Conservation (phyloP, 2,329 filamentous ascomycete species). For the Botrytis paeoniae region DNA sequence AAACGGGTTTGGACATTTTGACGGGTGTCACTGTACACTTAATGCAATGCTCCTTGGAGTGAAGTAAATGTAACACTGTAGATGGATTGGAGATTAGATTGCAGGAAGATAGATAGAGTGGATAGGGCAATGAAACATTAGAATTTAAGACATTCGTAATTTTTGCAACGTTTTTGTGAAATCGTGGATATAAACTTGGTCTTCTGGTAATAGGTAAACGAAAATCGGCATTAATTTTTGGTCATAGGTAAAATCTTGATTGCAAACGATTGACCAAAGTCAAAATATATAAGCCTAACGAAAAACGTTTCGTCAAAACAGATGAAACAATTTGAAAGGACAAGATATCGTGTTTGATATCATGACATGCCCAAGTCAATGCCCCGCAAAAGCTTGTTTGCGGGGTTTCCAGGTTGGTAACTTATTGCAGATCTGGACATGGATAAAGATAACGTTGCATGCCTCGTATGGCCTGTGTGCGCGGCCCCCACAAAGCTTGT, state of each 20-base stretch:
- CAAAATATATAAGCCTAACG: too few relatives aligned
- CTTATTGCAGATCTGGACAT: neutral
- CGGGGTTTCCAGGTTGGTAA: neutral
- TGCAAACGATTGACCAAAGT: neutral
- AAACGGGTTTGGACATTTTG: neutral
- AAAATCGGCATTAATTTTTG: neutral
- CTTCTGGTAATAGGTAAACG: neutral
- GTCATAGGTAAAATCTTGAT: neutral
- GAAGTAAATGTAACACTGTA: neutral
- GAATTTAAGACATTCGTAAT: neutral
- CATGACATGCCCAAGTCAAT: neutral
- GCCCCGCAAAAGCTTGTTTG: constrained; percentile 5
- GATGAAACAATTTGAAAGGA: neutral
- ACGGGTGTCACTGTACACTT: constrained; percentile 3
- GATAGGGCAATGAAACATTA: too few relatives aligned
- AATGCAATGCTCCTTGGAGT: neutral
- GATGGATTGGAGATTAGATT: neutral
- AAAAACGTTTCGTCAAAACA: neutral
- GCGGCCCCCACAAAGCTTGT: constrained; percentile 15
- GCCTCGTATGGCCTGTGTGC: neutral
- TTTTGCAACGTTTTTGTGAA: neutral
- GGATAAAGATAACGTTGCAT: constrained; percentile 7
- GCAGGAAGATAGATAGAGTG: too few relatives aligned
- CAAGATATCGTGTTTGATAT: neutral
- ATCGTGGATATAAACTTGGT: neutral